Percentiles rank a stretch among this genome's conserved stretches.
phyloP scores from a whole-genome alignment of 139 green algal species.

The Diplosphaera chodatii region DNA sequence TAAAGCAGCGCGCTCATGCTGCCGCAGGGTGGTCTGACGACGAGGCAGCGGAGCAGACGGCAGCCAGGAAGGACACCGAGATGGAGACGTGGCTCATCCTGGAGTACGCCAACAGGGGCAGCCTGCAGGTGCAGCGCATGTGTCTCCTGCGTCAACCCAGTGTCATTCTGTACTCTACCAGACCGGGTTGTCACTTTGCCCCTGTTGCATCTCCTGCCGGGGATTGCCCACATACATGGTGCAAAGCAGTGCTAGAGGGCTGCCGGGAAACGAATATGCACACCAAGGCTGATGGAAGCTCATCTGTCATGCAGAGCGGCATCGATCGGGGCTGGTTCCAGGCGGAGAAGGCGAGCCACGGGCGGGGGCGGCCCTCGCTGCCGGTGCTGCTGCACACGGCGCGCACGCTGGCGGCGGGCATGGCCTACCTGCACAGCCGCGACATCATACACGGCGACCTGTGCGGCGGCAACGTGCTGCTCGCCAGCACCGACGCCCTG shows the following conservation, averaged over 20 bases:
- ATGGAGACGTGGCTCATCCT: slow-evolving; percentile 26
- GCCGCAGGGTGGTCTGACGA: neutral
- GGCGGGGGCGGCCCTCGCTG: neutral
- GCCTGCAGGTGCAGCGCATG: neutral
- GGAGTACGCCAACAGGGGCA: slow-evolving; percentile 16
- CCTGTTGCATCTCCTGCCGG: too few species aligned
- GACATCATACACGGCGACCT: slow-evolving; percentile 46
- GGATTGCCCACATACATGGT: too few species aligned
- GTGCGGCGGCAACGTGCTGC: slow-evolving; percentile 44
- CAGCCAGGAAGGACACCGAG: neutral
- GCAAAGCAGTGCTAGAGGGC: too few species aligned
- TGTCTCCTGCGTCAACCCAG: neutral
- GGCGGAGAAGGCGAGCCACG: neutral
- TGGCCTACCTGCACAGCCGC: slow-evolving; percentile 34
- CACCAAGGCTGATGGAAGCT: neutral
- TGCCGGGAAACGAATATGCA: neutral
- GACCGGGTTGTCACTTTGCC: too few species aligned
- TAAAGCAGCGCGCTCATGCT: too few species aligned
- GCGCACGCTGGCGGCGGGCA: slow-evolving; percentile 26
- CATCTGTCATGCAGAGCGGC: neutral
- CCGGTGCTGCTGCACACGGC: slow-evolving; percentile 9
- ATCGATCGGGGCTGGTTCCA: slow-evolving; percentile 24
- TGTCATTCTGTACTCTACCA: too few species aligned
- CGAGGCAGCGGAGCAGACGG: neutral
- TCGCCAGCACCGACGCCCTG: slow-evolving; percentile 18